Evolutionary conservation across 768 basidiomycete species (phyloP), one percentile per base, ranked within the genome.

Genomic region (Boletus subcaerulescens): DNA sequence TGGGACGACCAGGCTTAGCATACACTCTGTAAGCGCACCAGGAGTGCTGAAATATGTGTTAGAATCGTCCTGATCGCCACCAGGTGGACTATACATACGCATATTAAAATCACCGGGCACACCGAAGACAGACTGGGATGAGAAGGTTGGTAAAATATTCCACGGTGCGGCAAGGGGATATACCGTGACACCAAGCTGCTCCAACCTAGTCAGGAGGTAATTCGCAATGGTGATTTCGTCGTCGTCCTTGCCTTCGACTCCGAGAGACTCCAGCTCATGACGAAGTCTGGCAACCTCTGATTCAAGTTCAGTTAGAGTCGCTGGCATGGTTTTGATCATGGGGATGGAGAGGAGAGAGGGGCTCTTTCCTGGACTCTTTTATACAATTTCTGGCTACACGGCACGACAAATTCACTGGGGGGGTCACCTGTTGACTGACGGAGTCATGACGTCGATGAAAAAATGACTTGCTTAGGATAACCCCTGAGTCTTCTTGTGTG

Each of bases 51-150:
- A 43, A 14, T 8, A 10, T 9, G 29, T 4, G n/a, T 67, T 4
- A 69, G 47, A 1, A 5, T n/a, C 22, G 39, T 1, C 20, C 1
- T n/a, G 3, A 6, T 45, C 8, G n/a, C 14, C 14, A 45, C 20
- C 1, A 1, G 24, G 55, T 15, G 1, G 18, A 40, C 0, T 13
- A 55, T 12, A 65, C 73, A 11, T 60, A 74, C 76, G 86, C 43
- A 92, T 80, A 66, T 91, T 91, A 60, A 91, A 92, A 68, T 93
- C 90, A n/a, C 91, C 91, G 0, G 91, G 91, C 0, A 93, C 80
- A 15, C 91, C 91, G 53, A 93, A 93, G 75, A 93, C 80, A 44
- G 81, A 79, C 89, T 93, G 55, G 11, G 55, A 24, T 39, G 45
- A 51, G 8, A 48, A 14, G 9, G 3, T 15, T 33, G 26, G 53